Percentiles rank a stretch among this genome's conserved stretches.
Conservation (phyloP, 2,329 filamentous ascomycete species). For the Trichoderma pleuroti region DNA sequence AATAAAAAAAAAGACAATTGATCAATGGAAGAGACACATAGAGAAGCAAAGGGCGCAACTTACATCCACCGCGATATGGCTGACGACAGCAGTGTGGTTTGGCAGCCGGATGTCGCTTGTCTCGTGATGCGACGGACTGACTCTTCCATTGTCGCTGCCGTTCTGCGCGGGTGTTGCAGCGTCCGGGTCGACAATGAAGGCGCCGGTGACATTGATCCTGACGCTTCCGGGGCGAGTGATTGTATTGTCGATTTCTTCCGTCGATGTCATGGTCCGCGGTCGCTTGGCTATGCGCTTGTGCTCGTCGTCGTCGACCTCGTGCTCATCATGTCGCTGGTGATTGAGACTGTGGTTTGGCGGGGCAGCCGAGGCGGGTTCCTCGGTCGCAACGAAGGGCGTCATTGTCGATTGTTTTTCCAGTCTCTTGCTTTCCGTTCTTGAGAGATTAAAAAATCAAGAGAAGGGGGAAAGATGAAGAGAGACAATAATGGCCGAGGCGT, state of each 20-base stretch:
- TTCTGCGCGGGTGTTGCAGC: constrained; percentile 48
- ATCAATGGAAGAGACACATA: background rate
- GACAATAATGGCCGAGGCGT: background rate
- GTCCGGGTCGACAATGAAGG: constrained; percentile 90
- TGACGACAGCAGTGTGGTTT: constrained; percentile 91
- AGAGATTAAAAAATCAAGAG: background rate
- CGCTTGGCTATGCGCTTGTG: constrained; percentile 17
- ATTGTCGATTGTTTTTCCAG: background rate
- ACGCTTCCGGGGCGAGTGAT: constrained; percentile 67
- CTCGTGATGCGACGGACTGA: constrained; percentile 56
- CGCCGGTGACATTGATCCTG: constrained; percentile 93
- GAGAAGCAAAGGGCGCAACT: constrained; percentile 34
- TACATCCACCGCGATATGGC: constrained; percentile 95
- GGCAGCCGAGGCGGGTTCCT: constrained; percentile 11
- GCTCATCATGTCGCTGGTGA: background rate
- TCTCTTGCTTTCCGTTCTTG: background rate
- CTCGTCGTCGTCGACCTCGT: constrained; percentile 9
- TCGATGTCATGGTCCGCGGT: constrained; percentile 42
- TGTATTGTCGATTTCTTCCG: constrained; percentile 57
- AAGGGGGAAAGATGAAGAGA: background rate
- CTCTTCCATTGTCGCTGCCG: constrained; percentile 40
- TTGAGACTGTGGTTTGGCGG: constrained; percentile 15
- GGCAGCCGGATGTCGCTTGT: constrained; percentile 93
- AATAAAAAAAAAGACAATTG: background rate
- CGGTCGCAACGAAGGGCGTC: constrained; percentile 15